Evolutionary conservation across 306 rosid species (phyloP).

Genomic region (Prunus mira): DNA sequence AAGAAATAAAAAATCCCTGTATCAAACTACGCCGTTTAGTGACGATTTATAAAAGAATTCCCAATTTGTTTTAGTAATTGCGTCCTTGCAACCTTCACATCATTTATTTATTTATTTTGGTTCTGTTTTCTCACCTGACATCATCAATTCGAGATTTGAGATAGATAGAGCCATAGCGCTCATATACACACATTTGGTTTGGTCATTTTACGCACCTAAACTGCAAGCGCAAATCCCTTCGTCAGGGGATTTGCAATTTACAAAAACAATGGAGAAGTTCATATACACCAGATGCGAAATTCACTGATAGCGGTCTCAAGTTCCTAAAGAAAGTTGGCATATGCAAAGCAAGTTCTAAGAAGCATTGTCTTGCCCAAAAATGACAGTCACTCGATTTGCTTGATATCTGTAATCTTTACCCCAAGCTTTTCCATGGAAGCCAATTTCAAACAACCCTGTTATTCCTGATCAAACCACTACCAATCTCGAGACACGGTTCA

Average conservation of each 20-base stretch:
- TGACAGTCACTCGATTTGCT: neutral
- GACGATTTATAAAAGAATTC: neutral
- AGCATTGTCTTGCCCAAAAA: neutral
- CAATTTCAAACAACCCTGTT: too few species aligned
- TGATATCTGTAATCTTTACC: neutral
- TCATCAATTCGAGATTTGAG: neutral
- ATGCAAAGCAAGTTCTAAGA: neutral
- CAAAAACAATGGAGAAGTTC: too few species aligned
- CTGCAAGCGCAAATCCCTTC: neutral
- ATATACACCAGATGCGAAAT: too few species aligned
- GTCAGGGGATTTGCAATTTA: neutral
- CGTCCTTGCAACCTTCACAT: neutral
- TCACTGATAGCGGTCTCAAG: too few species aligned
- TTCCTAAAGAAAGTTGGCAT: neutral
- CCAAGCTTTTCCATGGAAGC: neutral
- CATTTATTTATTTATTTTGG: neutral
- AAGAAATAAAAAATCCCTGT: too few species aligned
- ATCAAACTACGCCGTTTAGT: too few species aligned
- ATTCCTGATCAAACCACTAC: neutral
- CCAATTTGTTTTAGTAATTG: neutral
- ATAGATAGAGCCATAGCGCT: neutral
- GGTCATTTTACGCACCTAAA: neutral
- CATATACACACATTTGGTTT: neutral
- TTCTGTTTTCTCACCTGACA: neutral
- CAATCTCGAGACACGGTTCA: neutral